A percentile compares a stretch with the other conserved stretches of the same genome.
phyloP scores from a whole-genome alignment of 78 protist species.

The Blattamonas nauphoetae region DNA sequence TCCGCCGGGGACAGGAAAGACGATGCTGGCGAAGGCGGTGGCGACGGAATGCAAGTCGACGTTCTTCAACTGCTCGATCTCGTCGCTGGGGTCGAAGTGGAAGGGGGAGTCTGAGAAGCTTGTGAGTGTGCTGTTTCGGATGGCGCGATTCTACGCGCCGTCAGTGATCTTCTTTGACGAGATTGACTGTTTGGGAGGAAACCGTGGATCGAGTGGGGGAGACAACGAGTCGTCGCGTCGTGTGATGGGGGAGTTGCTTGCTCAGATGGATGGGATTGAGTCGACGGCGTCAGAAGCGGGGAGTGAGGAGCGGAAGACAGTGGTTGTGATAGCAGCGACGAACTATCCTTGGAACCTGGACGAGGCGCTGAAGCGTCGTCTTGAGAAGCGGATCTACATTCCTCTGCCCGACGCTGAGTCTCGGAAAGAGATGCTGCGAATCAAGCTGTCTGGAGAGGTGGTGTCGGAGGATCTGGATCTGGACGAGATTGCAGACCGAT shows the following conservation, averaged over 20 bases:
- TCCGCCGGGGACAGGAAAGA: not conserved
- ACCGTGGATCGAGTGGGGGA: not conserved
- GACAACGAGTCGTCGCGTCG: conserved; percentile 13
- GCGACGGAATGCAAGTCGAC: conserved; percentile 15
- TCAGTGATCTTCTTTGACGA: conserved; percentile 32
- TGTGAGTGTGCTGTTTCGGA: conserved; percentile 17
- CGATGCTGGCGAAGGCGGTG: conserved; percentile 20
- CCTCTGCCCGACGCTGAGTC: not conserved
- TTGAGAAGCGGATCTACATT: not conserved
- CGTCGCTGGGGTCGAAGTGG: conserved; percentile 18
- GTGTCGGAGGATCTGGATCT: conserved; percentile 23
- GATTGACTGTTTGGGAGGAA: conserved; percentile 18
- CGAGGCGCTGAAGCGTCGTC: not conserved
- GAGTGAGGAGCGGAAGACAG: not conserved
- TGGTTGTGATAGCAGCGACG: conserved; percentile 14
- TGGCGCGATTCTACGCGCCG: conserved; percentile 30
- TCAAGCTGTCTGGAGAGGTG: too few relatives aligned
- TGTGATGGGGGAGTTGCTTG: conserved; percentile 1
- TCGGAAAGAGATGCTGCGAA: not conserved
- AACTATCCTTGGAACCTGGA: conserved; percentile 21
- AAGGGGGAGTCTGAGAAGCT: conserved; percentile 22
- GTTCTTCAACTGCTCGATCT: conserved; percentile 6
- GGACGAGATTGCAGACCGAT: not conserved
- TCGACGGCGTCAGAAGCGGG: too few relatives aligned
- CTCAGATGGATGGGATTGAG: conserved; percentile 25